phyloP scores from a whole-genome alignment of 768 basidiomycete species.

The Gloeopeniophorella convolvens region DNA sequence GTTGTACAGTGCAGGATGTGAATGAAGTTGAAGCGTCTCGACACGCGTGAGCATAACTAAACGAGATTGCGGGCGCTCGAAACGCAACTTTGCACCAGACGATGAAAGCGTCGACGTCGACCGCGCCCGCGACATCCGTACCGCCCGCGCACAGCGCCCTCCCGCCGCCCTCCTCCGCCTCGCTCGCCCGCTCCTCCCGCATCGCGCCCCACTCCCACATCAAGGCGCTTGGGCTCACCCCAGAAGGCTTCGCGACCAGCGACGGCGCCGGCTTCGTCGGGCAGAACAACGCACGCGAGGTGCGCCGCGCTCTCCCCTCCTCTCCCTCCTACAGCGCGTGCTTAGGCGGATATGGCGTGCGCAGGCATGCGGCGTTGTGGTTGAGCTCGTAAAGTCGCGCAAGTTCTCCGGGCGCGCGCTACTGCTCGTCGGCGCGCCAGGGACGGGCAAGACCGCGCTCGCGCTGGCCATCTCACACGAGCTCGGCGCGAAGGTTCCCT shows the following conservation, averaged over 20 bases:
- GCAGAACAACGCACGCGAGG: constrained; percentile 87
- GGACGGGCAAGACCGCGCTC: constrained; percentile 96
- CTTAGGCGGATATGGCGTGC: neutral
- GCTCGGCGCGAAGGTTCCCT: constrained; percentile 90
- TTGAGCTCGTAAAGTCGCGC: constrained; percentile 84
- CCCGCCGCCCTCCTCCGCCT: constrained; percentile 56
- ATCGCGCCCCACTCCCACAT: constrained; percentile 95
- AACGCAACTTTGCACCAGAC: no score
- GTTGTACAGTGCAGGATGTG: no score
- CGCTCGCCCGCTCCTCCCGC: constrained; percentile 63
- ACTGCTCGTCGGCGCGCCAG: constrained; percentile 89
- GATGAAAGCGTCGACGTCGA: constrained; percentile 20
- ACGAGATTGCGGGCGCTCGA: no score
- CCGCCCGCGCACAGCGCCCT: constrained; percentile 57
- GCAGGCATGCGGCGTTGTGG: constrained; percentile 87
- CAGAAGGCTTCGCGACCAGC: constrained; percentile 70
- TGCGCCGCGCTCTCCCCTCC: constrained; percentile 28
- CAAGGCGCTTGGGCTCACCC: constrained; percentile 85
- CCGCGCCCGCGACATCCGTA: constrained; percentile 24
- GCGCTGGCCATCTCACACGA: constrained; percentile 95
- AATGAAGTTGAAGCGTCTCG: no score
- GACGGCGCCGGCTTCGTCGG: constrained; percentile 87
- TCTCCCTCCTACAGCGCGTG: neutral
- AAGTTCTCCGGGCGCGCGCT: constrained; percentile 93
- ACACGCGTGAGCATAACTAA: neutral